Evolutionary conservation across 345 rosid species (phyloP).

Genomic region (Populus nigra): DNA sequence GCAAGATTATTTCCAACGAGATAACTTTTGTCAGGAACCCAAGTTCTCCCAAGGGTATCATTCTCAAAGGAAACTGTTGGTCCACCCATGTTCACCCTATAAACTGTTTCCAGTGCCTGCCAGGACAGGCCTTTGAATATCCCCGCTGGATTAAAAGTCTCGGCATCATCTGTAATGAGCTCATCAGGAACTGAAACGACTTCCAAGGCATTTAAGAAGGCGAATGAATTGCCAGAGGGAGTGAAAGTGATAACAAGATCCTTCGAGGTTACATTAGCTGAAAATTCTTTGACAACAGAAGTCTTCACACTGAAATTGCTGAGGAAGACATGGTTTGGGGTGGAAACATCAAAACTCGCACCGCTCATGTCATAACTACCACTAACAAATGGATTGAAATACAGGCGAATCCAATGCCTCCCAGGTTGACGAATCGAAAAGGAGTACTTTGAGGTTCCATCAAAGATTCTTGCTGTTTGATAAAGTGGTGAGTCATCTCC

Average conservation of each 20-base stretch:
- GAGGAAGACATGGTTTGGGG: slow-evolving; percentile 52
- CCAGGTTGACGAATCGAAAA: slow-evolving; percentile 52
- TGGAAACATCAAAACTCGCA: slow-evolving; percentile 59
- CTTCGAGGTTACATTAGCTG: slow-evolving; percentile 45
- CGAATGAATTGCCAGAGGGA: slow-evolving; percentile 58
- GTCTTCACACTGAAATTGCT: slow-evolving; percentile 40
- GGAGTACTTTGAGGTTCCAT: slow-evolving; percentile 55
- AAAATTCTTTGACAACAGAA: slow-evolving; percentile 59
- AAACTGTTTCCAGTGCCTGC: slow-evolving; percentile 72
- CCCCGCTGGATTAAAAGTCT: slow-evolving; percentile 18
- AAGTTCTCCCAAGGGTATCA: slow-evolving; percentile 76
- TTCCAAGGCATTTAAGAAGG: slow-evolving; percentile 71
- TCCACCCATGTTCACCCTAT: slow-evolving; percentile 94
- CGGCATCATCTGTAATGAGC: slow-evolving; percentile 44
- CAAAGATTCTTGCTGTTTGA: slow-evolving; percentile 70
- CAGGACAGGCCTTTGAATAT: slow-evolving; percentile 42
- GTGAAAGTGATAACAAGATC: slow-evolving; percentile 56
- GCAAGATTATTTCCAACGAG: slow-evolving; percentile 41
- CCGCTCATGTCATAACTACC: slow-evolving; percentile 50
- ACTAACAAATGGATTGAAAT: slow-evolving; percentile 64
- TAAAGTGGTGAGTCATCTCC: slow-evolving; percentile 52
- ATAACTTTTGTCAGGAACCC: slow-evolving; percentile 64
- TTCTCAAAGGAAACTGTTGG: slow-evolving; percentile 41
- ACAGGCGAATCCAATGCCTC: slow-evolving; percentile 87
- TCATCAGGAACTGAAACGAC: slow-evolving; percentile 72